These are phyloP conservation scores for Gossypium schwendimanii DNA, from an alignment of 441 rosid species.

Conservation along the genomic window DNA sequence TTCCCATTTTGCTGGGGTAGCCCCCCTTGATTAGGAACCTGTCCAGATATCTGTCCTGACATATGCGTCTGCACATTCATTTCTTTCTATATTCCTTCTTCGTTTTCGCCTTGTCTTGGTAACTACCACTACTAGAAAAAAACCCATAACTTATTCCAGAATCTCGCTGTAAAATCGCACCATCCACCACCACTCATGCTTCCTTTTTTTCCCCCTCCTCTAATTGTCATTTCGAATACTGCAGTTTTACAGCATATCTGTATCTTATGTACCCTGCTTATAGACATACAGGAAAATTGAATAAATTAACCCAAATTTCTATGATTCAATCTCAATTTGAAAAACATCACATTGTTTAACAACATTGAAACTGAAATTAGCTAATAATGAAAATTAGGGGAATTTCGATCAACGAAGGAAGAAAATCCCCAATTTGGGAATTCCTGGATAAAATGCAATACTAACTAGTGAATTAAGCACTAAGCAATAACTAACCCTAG, in stretches of 20 bases:
- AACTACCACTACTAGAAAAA: conserved; percentile 25
- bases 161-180: conserved; percentile 14
- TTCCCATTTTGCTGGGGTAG: conserved; percentile 77
- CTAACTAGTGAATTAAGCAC: conserved; percentile 1
- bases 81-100: conserved; percentile 26
- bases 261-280: neutral
- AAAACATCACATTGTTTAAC: neutral
- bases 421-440: conserved; percentile 1
- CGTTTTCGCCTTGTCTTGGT: conserved; percentile 26
- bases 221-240: neutral
- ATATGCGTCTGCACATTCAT: conserved; percentile 84
- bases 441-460: neutral
- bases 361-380: neutral
- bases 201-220: neutral
- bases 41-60: conserved; percentile 76
- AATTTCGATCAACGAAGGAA: conserved; percentile 1
- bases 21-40: conserved; percentile 67
- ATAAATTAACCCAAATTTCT: conserved; percentile 2
- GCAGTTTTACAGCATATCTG: conserved; percentile 3
- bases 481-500: conserved; percentile 7
- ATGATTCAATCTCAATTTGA: conserved; percentile 1
- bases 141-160: conserved; percentile 30
- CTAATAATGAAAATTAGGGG: neutral
- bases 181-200: conserved; percentile 31
- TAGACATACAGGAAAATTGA: neutral